phyloP scores from a whole-genome alignment of 2,329 filamentous ascomycete species.

The Cladophialophora exuberans region DNA sequence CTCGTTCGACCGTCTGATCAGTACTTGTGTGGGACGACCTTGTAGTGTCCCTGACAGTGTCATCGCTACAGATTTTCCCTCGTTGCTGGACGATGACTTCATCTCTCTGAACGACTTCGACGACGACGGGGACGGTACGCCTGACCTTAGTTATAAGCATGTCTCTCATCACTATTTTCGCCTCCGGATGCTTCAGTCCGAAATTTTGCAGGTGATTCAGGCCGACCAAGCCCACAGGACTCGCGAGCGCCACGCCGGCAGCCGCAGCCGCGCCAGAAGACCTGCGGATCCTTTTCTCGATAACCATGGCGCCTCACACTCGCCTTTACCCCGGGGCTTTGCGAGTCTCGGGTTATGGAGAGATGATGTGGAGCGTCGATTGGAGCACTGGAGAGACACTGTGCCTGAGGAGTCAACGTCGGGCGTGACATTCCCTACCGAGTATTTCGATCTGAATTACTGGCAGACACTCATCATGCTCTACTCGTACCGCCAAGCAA shows the following conservation, averaged over 20 bases:
- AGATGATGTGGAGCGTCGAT: not conserved
- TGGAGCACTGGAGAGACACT: not conserved
- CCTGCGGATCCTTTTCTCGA: not conserved
- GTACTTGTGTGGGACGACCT: not conserved
- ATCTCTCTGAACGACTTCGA: not conserved
- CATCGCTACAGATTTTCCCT: not conserved
- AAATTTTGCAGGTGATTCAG: not conserved
- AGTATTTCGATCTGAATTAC: not conserved
- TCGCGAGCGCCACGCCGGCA: not conserved
- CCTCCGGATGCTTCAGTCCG: not conserved
- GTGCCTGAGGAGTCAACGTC: not conserved
- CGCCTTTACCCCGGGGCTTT: not conserved
- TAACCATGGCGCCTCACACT: not conserved
- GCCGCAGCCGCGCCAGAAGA: not conserved
- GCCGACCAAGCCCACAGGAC: not conserved
- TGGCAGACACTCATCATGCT: not conserved
- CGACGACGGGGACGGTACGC: not conserved
- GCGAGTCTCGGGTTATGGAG: not conserved
- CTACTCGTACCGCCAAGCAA: not conserved
- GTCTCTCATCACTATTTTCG: not conserved
- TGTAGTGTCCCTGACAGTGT: not conserved
- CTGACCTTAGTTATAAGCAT: not conserved
- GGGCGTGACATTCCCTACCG: not conserved
- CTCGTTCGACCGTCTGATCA: not conserved
- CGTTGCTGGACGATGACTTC: not conserved